Evolutionary conservation across 2,329 filamentous ascomycete species (phyloP).

Genomic region (Keithomyces neogunnii): DNA sequence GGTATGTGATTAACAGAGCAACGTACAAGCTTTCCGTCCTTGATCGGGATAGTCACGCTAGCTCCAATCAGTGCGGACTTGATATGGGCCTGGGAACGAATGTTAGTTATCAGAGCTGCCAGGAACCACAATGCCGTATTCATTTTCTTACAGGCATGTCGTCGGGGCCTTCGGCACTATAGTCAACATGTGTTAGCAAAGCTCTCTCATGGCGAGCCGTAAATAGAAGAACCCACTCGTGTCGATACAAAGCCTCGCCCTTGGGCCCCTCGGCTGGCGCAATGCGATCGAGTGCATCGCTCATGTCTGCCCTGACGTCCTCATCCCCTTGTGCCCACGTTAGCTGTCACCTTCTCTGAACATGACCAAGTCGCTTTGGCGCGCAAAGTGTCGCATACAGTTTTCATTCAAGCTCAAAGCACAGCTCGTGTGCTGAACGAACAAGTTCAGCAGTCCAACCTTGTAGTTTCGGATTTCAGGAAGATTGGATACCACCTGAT

Average conservation of each 20-base stretch:
- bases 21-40: conserved; percentile 66
- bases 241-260: conserved; percentile 69
- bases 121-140: not conserved
- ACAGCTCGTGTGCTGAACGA: conserved; percentile 92
- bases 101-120: not conserved
- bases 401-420: conserved; percentile 92
- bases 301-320: conserved; percentile 91
- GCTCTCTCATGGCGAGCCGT: not conserved
- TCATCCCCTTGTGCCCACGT: conserved; percentile 42
- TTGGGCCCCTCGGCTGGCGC: conserved; percentile 69
- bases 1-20: not conserved
- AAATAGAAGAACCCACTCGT: conserved; percentile 33
- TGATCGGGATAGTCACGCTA: conserved; percentile 85
- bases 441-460: conserved; percentile 78
- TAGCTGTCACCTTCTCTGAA: not conserved
- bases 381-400: conserved; percentile 28
- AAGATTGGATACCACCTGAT: conserved; percentile 59
- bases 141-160: conserved; percentile 72
- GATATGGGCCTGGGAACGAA: conserved; percentile 62
- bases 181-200: not conserved
- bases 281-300: conserved; percentile 82
- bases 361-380: not conserved
- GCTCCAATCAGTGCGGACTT: conserved; percentile 86
- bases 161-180: conserved; percentile 72
- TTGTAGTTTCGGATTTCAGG: conserved; percentile 80